phyloP scores from a whole-genome alignment of 179 eudicot species.

The Beta macrorhiza region DNA sequence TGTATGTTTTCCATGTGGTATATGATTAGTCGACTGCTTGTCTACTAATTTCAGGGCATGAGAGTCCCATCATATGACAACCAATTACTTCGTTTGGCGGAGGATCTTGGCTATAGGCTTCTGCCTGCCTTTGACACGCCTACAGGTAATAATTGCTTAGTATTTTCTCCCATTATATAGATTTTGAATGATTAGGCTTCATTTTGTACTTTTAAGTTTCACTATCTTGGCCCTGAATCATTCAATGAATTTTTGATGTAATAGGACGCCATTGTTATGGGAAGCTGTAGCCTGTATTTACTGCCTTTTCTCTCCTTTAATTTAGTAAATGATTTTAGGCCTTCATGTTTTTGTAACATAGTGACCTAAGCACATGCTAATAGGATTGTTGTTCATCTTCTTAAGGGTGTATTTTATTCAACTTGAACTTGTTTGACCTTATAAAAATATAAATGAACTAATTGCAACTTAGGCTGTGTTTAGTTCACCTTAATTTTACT shows the following conservation, averaged over 20 bases:
- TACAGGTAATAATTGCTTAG: conserved; percentile 53
- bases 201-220: background rate
- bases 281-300: background rate
- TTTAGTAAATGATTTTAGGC: too few relatives aligned
- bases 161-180: background rate
- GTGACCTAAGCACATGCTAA: background rate
- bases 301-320: background rate
- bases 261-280: background rate
- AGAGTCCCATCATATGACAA: conserved; percentile 81
- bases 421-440: too few relatives aligned
- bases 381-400: background rate
- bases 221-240: background rate
- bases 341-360: background rate
- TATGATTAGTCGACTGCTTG: background rate
- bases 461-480: too few relatives aligned
- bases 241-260: background rate
- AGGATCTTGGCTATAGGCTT: conserved; percentile 82
- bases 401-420: background rate
- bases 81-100: conserved; percentile 83
- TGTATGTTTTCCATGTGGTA: background rate
- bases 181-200: background rate
- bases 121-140: conserved; percentile 99
- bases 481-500: too few relatives aligned
- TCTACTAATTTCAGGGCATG: conserved; percentile 68
- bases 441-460: too few relatives aligned